Percentiles rank a stretch among this genome's conserved stretches.
Evolutionary conservation across 176 grass and related monocot species (phyloP).

Genomic region (Ensete glaucum): DNA sequence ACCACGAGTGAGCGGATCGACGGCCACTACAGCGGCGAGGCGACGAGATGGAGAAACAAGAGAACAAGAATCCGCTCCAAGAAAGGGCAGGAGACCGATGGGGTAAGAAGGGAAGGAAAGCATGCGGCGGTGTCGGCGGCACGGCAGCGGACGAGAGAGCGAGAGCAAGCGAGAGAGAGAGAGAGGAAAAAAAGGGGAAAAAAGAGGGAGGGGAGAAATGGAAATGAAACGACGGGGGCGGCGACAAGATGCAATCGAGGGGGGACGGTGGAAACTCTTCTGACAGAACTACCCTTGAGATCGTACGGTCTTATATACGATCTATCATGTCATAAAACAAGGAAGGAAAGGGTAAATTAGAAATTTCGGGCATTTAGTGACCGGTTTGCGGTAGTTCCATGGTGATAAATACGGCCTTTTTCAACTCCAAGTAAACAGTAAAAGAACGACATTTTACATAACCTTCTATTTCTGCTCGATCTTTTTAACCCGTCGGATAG

Average conservation of each 20-base stretch:
- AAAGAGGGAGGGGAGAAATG: conserved; percentile 3
- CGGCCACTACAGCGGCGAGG: background rate
- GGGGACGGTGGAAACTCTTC: background rate
- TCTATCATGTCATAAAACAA: too few relatives aligned
- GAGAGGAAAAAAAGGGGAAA: background rate
- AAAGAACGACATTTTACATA: too few relatives aligned
- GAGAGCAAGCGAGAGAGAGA: background rate
- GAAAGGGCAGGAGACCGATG: conserved; percentile 19
- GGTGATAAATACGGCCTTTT: too few relatives aligned
- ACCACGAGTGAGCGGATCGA: background rate
- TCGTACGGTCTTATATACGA: too few relatives aligned
- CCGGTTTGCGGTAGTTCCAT: too few relatives aligned
- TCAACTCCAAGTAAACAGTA: too few relatives aligned
- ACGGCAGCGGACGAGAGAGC: background rate
- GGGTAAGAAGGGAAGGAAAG: background rate
- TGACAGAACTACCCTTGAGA: background rate
- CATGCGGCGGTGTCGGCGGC: background rate
- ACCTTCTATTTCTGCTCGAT: too few relatives aligned
- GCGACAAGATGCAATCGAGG: conserved; percentile 29
- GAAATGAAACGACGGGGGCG: conserved; percentile 45
- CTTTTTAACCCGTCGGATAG: too few relatives aligned
- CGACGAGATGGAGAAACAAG: background rate
- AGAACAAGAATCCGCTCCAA: background rate
- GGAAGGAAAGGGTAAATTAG: too few relatives aligned
- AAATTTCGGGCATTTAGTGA: too few relatives aligned